Evolutionary conservation across 177 flowering plant genomes (phyloP), one percentile per base, ranked within the genome.

Genomic region (Tripterygium wilfordii): DNA sequence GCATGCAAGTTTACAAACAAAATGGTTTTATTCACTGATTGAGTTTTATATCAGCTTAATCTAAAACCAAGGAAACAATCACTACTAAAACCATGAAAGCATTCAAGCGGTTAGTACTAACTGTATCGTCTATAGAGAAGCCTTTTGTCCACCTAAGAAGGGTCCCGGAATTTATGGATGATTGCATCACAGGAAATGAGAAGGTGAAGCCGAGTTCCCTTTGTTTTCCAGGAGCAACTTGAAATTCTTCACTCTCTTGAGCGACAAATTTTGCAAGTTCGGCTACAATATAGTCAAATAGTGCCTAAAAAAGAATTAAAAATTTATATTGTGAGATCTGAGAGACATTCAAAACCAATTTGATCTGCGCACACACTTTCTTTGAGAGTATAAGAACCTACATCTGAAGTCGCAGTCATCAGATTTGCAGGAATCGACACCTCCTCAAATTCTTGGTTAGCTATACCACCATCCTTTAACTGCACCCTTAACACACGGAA

Each of bases 171-270:
- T 71, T 36, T 20, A 88, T 72, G 37, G 91, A 85, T 40, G 66
- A 32, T 62, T 88, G 96, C 58, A 52, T 75, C 32, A 85, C 83
- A 16, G 94, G 94, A 49, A 88, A 88, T 9, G 94, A 85, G 68
- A 88, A 88, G 48, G 96, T 88, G 56, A 88, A 88, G 47, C 94
- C 96, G 9, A 88, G 63, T 63, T 88, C 96, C 65, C 96, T 78
- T 48, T 77, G 72, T 49, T 69, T 73, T 31, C 88, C 88, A 36
- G 77, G 75, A 28, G 77, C 42, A 20, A 66, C 69, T 38, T 72
- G 72, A 38, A 74, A 70, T 23, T 49, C 84, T 51, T 69, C 70
- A 36, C 72, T 72, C 70, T 88, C 96, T 40, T 71, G 49, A 16
- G 65, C 75, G 48, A 83, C 91, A 79, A 85, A 88, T 36, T 83